Base-by-base conservation (phyloP, 176 grass and related monocot species). In the Aechmea fasciata region DNA sequence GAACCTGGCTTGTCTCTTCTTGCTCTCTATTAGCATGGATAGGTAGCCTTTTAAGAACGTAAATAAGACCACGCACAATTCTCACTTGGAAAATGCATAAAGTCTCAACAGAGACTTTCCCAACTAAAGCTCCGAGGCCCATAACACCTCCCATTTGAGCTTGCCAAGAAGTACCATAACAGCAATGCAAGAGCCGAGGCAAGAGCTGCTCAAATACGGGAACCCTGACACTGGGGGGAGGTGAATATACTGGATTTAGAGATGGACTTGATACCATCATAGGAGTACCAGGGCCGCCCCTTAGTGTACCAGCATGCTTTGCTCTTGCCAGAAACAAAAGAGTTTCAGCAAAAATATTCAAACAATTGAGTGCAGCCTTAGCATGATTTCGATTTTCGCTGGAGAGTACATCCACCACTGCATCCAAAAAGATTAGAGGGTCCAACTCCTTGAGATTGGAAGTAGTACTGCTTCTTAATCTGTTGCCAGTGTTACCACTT, bases 221-320 rank as follows among this genome's bases (percentile, higher is more conserved):
- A 79, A 99, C 87, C 13, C 82, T 79, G 75, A 93, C 94, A 85
- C 94, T 99, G 54, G 94, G 89, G 10, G 94, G 94, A 79, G 89
- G 94, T 64, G 94, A 99, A 85, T 99, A 99, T 52, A 99, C 94
- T 63, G 94, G 94, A 85, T 99, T 99, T 51, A 99, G 55, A 65
- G 94, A 99, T 67, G 94, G 94, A 78, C 94, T 99, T 11, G 94
- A 99, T 52, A 99, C 94, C 22, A 93, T 66, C 90, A 99, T 99
- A 66, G 94, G 94, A 11, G 94, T 99, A 77, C 89, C 85, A 73
- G 94, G 94, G 49, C 87, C 94, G 33, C 94, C 94, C 77, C 84
- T 85, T 49, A 93, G 75, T 66, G 82, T 66, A 79, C 90, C 90
- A 81, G 87, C 79, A 75, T 99, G 89, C 68, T 99, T 93, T 74